phyloP scores from a whole-genome alignment of 2,329 filamentous ascomycete genomes.

The Lecanicillium sp. region DNA sequence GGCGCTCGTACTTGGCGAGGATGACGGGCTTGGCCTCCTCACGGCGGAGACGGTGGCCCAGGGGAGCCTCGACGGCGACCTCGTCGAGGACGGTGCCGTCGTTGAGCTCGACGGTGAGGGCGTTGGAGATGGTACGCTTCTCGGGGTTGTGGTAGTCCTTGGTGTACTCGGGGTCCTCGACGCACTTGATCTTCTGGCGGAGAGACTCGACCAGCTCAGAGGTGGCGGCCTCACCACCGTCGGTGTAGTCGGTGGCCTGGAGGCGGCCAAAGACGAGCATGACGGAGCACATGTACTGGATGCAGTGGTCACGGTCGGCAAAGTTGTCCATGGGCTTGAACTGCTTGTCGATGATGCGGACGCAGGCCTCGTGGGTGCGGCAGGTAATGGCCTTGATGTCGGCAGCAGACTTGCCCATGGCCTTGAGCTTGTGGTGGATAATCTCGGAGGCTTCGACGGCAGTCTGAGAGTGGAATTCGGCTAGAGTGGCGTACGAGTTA shows the following conservation, averaged over 20 bases:
- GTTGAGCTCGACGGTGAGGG: conserved; percentile 86
- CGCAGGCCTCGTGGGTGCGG: conserved; percentile 95
- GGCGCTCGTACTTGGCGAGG: conserved; percentile 88
- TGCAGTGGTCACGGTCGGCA: conserved; percentile 97
- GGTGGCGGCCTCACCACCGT: conserved; percentile 85
- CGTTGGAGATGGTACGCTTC: conserved; percentile 95
- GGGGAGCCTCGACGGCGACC: conserved; percentile 84
- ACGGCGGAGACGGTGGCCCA: conserved; percentile 82
- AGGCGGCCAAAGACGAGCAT: conserved; percentile 96
- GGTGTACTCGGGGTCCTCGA: conserved; percentile 93
- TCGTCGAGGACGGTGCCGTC: conserved; percentile 89
- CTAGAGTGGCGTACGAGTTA: too few species aligned
- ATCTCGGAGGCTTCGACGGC: conserved; percentile 91
- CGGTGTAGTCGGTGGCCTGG: conserved; percentile 86
- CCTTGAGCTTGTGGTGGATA: conserved; percentile 74
- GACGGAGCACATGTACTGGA: conserved; percentile 97
- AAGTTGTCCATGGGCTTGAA: conserved; percentile 99
- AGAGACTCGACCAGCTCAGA: conserved; percentile 85
- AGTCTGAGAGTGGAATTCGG: conserved; percentile 98
- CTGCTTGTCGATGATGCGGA: conserved; percentile 99
- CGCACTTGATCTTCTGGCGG: conserved; percentile 87
- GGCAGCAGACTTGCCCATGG: conserved; percentile 79
- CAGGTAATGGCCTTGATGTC: conserved; percentile 92
- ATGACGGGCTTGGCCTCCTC: conserved; percentile 99
- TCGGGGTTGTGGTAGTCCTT: conserved; percentile 89